phyloP scores from a whole-genome alignment of 306 rosid species.

The Rubus parviflorus region DNA sequence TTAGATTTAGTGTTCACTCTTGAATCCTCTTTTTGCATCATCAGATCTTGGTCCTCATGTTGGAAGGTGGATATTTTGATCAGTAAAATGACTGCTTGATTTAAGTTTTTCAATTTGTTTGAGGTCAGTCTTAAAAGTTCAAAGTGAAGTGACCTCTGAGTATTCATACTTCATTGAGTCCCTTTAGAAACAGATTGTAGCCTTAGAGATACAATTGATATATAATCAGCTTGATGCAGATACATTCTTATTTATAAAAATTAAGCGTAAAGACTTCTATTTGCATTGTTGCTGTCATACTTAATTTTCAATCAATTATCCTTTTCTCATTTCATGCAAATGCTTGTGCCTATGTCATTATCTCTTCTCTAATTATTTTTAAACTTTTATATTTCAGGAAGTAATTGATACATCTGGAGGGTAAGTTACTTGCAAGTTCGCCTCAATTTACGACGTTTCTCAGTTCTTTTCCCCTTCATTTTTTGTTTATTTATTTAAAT shows the following conservation, averaged over 20 bases:
- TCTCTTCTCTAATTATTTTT: not conserved
- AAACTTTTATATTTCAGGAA: conserved; percentile 59
- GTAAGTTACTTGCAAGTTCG: conserved; percentile 37
- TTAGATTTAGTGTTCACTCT: not conserved
- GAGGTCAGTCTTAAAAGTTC: not conserved
- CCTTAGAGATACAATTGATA: not conserved
- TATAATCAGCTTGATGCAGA: not conserved
- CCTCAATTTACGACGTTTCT: not conserved
- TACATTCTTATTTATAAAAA: not conserved
- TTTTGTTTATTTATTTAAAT: conserved; percentile 9
- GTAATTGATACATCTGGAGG: conserved; percentile 94
- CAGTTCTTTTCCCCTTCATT: not conserved
- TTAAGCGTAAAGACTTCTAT: not conserved
- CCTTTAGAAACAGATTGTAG: not conserved
- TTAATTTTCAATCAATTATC: not conserved
- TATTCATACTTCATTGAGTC: not conserved
- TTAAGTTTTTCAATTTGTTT: not conserved
- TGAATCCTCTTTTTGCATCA: not conserved
- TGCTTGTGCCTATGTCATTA: not conserved
- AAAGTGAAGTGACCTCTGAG: too few species aligned
- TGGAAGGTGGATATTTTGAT: not conserved
- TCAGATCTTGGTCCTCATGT: not conserved
- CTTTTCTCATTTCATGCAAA: not conserved
- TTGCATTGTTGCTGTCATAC: not conserved
- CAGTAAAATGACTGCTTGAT: not conserved